These are phyloP conservation scores for Pseudocercospora pini-densiflorae DNA, from an alignment of 2,329 filamentous ascomycete species.

Conservation along the genomic window DNA sequence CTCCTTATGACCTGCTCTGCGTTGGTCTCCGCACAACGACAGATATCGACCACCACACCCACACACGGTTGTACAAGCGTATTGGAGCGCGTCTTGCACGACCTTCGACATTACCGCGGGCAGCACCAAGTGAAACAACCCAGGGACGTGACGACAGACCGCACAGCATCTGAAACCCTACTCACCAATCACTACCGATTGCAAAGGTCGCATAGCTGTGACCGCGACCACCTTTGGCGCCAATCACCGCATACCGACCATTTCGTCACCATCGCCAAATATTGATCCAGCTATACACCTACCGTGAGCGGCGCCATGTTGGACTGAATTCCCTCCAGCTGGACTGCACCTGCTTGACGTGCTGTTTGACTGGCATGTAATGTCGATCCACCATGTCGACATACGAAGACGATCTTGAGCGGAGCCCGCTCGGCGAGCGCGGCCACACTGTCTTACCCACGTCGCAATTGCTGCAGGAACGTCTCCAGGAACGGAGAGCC, in stretches of 20 bases:
- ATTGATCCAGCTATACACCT: neutral
- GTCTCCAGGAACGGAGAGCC: slow-evolving; percentile 40
- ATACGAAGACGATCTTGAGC: slow-evolving; percentile 17
- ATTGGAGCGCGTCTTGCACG: neutral
- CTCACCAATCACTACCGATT: slow-evolving; percentile 16
- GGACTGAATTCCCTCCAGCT: neutral
- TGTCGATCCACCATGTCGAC: slow-evolving; percentile 21
- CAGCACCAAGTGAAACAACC: neutral
- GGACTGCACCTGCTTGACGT: neutral
- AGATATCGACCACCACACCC: neutral
- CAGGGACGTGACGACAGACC: neutral
- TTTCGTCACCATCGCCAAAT: slow-evolving; percentile 11
- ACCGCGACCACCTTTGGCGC: slow-evolving; percentile 9
- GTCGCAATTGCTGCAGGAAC: slow-evolving; percentile 42
- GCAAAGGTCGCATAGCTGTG: slow-evolving; percentile 18
- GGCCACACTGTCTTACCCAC: slow-evolving; percentile 33
- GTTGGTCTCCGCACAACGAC: neutral
- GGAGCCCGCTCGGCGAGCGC: slow-evolving; percentile 23
- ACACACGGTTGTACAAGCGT: neutral
- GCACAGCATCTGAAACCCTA: neutral
- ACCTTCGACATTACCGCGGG: neutral
- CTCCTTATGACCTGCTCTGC: neutral
- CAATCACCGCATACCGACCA: slow-evolving; percentile 10
- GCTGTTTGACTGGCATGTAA: neutral
- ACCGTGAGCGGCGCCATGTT: slow-evolving; percentile 2